These are phyloP conservation scores for Leersia perrieri DNA, from an alignment of 176 grass and related monocot genomes.

Conservation along the genomic window DNA sequence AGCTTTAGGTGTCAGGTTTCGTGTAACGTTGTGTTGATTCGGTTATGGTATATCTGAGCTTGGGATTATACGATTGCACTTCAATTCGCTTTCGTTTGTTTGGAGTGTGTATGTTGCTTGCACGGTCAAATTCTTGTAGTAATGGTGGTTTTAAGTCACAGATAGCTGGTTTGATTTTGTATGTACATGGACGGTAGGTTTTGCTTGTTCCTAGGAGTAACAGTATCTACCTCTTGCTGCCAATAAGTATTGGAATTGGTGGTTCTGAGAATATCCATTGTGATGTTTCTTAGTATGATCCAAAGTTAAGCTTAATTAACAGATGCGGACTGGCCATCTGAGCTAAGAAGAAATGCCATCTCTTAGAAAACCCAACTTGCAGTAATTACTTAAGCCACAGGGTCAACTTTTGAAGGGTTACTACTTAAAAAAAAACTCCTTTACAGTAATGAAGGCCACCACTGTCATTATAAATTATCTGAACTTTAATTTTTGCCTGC, in stretches of 20 bases:
- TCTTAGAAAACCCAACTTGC: not conserved
- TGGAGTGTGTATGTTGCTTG: not conserved
- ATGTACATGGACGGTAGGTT: not conserved
- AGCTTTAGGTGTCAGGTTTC: not conserved
- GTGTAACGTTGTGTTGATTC: not conserved
- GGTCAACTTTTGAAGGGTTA: not conserved
- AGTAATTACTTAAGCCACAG: not conserved
- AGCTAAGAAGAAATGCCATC: not conserved
- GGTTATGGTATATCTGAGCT: not conserved
- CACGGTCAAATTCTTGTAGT: not conserved
- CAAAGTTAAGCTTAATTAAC: not conserved
- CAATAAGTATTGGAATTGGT: not conserved
- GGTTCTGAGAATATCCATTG: not conserved
- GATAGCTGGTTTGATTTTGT: not conserved
- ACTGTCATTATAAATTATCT: not conserved
- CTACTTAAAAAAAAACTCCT: not conserved
- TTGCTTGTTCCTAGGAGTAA: not conserved
- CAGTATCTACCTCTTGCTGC: not conserved
- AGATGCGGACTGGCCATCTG: not conserved
- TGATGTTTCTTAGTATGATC: not conserved
- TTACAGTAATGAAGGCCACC: no score
- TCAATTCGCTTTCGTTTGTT: not conserved
- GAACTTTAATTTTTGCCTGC: not conserved
- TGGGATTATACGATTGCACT: constrained; percentile 9
- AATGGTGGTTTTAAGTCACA: not conserved